Evolutionary conservation across 345 rosid species (phyloP).

Genomic region (Syzygium jambos): DNA sequence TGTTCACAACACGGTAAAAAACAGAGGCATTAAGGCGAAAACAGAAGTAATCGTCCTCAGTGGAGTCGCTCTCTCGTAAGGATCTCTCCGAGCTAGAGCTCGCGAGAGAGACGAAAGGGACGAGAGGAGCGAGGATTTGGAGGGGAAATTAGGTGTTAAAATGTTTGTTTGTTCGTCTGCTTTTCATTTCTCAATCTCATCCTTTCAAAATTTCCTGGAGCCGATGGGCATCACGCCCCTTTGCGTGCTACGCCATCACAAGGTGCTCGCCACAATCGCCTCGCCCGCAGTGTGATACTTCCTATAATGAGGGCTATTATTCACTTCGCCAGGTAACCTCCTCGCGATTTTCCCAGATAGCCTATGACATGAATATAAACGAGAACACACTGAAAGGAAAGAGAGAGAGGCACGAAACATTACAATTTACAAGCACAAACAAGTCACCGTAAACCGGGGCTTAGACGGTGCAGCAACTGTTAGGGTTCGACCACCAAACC

Average conservation of each 20-base stretch:
- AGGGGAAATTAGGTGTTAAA: background rate
- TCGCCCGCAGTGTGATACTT: too few species aligned
- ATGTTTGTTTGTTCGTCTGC: background rate
- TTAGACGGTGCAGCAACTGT: background rate
- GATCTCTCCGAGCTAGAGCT: conserved; percentile 1
- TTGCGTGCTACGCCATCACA: too few species aligned
- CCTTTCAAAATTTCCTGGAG: too few species aligned
- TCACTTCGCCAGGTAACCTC: background rate
- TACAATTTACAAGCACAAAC: background rate
- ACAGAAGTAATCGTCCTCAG: too few species aligned
- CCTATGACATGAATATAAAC: background rate
- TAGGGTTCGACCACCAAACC: background rate
- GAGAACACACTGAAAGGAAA: background rate
- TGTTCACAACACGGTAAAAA: too few species aligned
- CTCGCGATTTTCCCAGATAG: background rate
- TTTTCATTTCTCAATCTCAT: background rate
- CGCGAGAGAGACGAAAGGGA: background rate
- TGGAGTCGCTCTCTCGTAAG: too few species aligned
- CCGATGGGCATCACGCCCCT: too few species aligned
- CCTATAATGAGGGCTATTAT: too few species aligned
- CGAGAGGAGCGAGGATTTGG: background rate
- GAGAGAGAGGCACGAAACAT: background rate
- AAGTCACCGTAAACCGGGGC: background rate
- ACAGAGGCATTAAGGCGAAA: too few species aligned
- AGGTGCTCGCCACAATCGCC: too few species aligned